phyloP scores from a whole-genome alignment of 1,284 basidiomycete genomes.

The Apiotrichum siamense region DNA sequence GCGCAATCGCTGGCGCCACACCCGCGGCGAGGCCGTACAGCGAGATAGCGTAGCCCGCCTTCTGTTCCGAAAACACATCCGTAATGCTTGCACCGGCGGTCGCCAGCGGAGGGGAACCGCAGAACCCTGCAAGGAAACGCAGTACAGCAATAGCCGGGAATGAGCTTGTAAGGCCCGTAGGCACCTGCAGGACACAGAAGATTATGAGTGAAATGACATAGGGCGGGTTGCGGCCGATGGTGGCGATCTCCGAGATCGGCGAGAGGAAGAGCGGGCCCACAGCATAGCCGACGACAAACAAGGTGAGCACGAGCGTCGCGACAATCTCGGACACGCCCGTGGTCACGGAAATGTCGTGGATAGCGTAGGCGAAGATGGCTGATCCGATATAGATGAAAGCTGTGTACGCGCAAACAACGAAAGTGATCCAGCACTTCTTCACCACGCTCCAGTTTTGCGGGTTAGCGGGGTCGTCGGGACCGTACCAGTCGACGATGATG shows the following conservation, averaged over 20 bases:
- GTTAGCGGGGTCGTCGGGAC: slow-evolving; percentile 57
- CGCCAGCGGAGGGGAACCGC: slow-evolving; percentile 21
- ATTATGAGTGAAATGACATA: slow-evolving; percentile 39
- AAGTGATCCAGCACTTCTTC: slow-evolving; percentile 59
- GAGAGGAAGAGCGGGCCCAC: slow-evolving; percentile 50
- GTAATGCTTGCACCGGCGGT: slow-evolving; percentile 57
- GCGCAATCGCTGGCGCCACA: slow-evolving; percentile 35
- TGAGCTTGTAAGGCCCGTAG: slow-evolving; percentile 34
- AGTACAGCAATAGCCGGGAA: slow-evolving; percentile 34
- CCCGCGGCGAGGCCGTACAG: slow-evolving; percentile 54
- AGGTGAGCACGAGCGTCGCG: not conserved
- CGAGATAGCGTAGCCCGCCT: slow-evolving; percentile 61
- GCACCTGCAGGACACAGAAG: slow-evolving; percentile 39
- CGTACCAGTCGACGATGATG: slow-evolving; percentile 56
- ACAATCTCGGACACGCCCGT: not conserved
- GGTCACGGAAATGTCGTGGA: not conserved
- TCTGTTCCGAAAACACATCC: slow-evolving; percentile 57
- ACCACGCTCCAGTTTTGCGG: slow-evolving; percentile 61
- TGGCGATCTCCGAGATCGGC: slow-evolving; percentile 32
- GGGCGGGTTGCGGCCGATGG: slow-evolving; percentile 27
- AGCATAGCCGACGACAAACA: slow-evolving; percentile 59
- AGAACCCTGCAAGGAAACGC: slow-evolving; percentile 25
- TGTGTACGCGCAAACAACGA: not conserved
- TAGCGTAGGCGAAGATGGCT: slow-evolving; percentile 5
- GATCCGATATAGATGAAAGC: slow-evolving; percentile 46